Conservation (phyloP, 140 eudicot genomes). For the Oenanthe javanica region DNA sequence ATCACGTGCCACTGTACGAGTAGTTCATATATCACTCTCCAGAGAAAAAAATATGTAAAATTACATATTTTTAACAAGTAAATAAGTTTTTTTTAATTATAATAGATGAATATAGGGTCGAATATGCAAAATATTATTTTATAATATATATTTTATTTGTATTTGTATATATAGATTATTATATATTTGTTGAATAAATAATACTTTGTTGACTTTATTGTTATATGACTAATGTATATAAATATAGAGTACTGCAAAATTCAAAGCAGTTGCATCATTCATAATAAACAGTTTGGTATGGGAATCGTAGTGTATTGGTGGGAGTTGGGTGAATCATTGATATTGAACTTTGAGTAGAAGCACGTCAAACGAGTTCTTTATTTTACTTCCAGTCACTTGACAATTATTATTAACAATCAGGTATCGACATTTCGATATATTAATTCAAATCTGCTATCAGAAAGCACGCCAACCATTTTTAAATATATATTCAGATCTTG, state of each 20-base stretch:
- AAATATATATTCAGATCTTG: not conserved
- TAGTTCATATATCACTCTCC: not conserved
- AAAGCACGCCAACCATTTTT: not conserved
- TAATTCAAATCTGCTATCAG: not conserved
- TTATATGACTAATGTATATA: too few species aligned
- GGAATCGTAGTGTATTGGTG: not conserved
- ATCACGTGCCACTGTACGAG: not conserved
- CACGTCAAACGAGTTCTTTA: not conserved
- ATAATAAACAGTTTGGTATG: not conserved
- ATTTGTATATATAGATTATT: too few species aligned
- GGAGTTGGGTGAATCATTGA: not conserved
- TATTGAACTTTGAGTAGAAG: not conserved
- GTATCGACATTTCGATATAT: too few species aligned
- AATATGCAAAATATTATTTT: too few species aligned
- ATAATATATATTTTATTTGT: too few species aligned
- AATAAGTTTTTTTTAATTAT: too few species aligned
- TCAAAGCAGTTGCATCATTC: constrained; percentile 4
- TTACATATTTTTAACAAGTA: too few species aligned
- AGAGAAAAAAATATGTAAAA: too few species aligned
- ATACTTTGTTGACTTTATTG: too few species aligned
- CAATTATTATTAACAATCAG: too few species aligned
- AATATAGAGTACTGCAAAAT: not conserved
- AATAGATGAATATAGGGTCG: too few species aligned
- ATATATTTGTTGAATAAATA: too few species aligned
- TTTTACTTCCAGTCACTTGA: not conserved